Conservation (phyloP, 2,329 filamentous ascomycete species). For the Cladosporium sphaerospermum region DNA sequence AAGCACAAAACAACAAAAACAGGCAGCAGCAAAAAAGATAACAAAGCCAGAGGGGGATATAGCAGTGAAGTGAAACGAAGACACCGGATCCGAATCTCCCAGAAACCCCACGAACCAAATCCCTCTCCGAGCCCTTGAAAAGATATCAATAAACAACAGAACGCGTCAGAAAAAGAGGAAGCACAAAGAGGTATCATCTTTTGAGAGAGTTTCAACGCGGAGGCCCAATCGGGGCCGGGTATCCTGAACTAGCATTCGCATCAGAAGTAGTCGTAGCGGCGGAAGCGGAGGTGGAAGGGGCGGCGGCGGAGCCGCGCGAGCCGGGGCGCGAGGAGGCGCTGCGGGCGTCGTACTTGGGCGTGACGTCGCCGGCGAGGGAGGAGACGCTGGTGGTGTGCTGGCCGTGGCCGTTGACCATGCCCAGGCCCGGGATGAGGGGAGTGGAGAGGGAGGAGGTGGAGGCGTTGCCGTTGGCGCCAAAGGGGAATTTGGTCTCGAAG, state of each 20-base stretch:
- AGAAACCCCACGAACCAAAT: neutral
- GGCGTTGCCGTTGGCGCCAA: conserved; percentile 43
- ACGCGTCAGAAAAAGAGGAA: conserved; percentile 13
- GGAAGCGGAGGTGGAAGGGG: neutral
- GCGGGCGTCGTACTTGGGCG: conserved; percentile 28
- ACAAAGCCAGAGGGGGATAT: neutral
- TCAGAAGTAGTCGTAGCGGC: conserved; percentile 15
- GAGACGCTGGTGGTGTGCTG: conserved; percentile 12
- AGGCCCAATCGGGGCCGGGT: conserved; percentile 35
- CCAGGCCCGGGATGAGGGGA: conserved; percentile 33
- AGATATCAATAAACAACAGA: conserved; percentile 11
- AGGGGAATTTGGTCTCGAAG: conserved; percentile 60
- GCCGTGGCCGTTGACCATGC: conserved; percentile 24
- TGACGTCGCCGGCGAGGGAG: conserved; percentile 27
- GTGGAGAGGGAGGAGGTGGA: conserved; percentile 34
- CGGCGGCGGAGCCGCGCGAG: conserved; percentile 3
- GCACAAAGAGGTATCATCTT: conserved; percentile 9
- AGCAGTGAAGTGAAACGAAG: too few relatives aligned
- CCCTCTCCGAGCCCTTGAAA: conserved; percentile 8
- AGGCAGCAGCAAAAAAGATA: conserved; percentile 2
- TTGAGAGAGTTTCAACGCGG: conserved; percentile 28
- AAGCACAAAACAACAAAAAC: conserved; percentile 8
- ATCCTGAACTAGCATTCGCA: conserved; percentile 31
- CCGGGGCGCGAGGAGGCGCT: conserved; percentile 8
- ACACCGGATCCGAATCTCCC: too few relatives aligned